These are phyloP conservation scores for Amanita rubescens DNA, from an alignment of 768 basidiomycete species.

Conservation along the genomic window DNA sequence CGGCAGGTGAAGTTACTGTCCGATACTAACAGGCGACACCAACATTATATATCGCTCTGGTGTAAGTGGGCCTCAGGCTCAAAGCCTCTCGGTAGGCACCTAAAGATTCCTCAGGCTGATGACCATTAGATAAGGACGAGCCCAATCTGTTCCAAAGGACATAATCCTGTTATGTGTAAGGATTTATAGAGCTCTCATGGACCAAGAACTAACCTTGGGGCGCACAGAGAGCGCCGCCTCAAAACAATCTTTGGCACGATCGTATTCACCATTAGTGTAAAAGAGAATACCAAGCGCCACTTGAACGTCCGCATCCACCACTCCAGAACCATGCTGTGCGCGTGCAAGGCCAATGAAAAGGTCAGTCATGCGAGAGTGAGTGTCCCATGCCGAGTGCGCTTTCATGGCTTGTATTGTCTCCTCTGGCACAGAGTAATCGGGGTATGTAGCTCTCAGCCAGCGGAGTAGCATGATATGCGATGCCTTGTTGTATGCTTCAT, in stretches of 20 bases:
- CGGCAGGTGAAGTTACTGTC: neutral
- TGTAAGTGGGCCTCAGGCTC: constrained; percentile 88
- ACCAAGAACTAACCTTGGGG: constrained; percentile 43
- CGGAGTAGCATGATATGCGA: constrained; percentile 81
- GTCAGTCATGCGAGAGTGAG: constrained; percentile 73
- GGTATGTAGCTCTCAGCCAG: constrained; percentile 71
- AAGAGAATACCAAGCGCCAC: constrained; percentile 89
- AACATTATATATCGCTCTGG: constrained; percentile 95
- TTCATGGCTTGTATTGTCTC: constrained; percentile 48
- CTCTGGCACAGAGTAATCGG: constrained; percentile 44
- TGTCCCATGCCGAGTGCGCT: constrained; percentile 69
- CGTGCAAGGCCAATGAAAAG: constrained; percentile 79
- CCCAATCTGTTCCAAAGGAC: constrained; percentile 94
- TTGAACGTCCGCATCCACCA: constrained; percentile 86
- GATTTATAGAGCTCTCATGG: neutral
- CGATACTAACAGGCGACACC: constrained; percentile 85
- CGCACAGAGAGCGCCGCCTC: constrained; percentile 74
- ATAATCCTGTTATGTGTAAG: constrained; percentile 57
- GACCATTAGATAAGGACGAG: constrained; percentile 90
- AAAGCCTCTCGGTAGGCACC: constrained; percentile 88
- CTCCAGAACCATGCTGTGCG: constrained; percentile 64
- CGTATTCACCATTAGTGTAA: constrained; percentile 83
- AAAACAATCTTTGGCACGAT: constrained; percentile 91
- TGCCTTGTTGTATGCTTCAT: constrained; percentile 84
- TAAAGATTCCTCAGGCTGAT: constrained; percentile 88